Evolutionary conservation across 495 filamentous ascomycete genomes (phyloP).

Genomic region (Trichoderma gamsii): DNA sequence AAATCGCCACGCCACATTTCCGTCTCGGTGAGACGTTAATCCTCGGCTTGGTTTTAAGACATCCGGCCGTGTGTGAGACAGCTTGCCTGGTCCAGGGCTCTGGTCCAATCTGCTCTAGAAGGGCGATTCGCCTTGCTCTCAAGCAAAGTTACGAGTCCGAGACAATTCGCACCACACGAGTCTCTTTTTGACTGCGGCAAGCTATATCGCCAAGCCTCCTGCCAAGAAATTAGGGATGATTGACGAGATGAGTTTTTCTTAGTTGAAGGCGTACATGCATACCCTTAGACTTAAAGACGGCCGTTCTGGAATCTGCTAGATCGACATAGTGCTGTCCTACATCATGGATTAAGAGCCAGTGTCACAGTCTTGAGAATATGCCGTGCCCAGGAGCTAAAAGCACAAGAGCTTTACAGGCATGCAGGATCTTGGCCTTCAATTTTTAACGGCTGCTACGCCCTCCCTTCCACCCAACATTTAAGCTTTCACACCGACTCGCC

Average conservation of each 20-base stretch:
- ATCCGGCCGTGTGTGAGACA: neutral
- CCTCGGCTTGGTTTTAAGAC: neutral
- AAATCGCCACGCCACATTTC: neutral
- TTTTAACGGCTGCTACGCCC: neutral
- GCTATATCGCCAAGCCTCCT: neutral
- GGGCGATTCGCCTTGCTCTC: neutral
- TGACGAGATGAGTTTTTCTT: neutral
- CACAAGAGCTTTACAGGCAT: neutral
- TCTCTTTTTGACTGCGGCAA: neutral
- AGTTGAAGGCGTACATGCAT: neutral
- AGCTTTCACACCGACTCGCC: neutral
- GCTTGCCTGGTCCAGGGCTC: neutral
- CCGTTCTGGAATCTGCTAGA: conserved; percentile 1
- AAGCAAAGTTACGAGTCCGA: neutral
- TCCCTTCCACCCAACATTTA: neutral
- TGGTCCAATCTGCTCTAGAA: neutral
- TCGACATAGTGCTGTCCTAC: neutral
- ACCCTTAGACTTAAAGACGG: neutral
- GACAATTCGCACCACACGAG: neutral
- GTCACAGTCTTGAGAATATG: neutral
- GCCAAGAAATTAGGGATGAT: neutral
- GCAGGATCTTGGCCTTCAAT: neutral
- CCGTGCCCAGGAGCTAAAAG: neutral
- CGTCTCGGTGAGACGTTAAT: neutral
- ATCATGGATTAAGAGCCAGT: neutral